phyloP scores from a whole-genome alignment of 2,329 filamentous ascomycete genomes.

The Lecanicillium sp. region DNA sequence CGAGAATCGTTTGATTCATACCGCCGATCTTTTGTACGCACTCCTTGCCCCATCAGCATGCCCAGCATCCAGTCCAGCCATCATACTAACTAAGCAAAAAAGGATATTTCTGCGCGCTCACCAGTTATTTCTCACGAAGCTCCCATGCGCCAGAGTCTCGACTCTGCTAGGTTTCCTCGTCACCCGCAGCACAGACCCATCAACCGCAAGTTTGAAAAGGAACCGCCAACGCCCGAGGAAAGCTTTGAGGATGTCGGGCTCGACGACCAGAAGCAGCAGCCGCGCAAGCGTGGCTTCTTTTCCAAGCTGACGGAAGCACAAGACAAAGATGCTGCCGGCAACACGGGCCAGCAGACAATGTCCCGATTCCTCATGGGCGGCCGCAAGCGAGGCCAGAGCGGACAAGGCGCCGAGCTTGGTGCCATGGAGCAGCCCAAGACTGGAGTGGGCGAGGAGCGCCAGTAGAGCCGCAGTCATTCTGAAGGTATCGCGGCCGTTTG shows the following conservation, averaged over 20 bases:
- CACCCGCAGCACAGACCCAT: constrained; percentile 46
- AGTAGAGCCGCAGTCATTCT: too few species aligned
- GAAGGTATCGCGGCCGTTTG: too few species aligned
- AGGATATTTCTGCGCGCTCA: constrained; percentile 88
- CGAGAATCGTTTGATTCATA: constrained; percentile 97
- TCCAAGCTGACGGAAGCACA: constrained; percentile 60
- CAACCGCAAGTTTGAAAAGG: constrained; percentile 47
- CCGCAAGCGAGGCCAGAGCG: constrained; percentile 58
- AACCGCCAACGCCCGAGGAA: constrained; percentile 64
- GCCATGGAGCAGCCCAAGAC: constrained; percentile 41
- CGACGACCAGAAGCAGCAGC: constrained; percentile 56
- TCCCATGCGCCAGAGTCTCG: constrained; percentile 68
- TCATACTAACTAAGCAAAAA: constrained; percentile 6
- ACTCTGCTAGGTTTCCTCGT: constrained; percentile 60
- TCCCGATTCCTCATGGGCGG: constrained; percentile 60
- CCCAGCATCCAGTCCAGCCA: not conserved
- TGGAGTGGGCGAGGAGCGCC: constrained; percentile 5
- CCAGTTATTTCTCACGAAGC: constrained; percentile 56
- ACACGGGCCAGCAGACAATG: constrained; percentile 26
- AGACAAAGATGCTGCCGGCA: constrained; percentile 22
- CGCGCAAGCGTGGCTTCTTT: constrained; percentile 62
- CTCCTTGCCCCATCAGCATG: not conserved
- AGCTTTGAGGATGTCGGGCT: constrained; percentile 86
- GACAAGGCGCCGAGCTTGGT: constrained; percentile 63
- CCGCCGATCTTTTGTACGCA: constrained; percentile 82